Evolutionary conservation across 2,329 filamentous ascomycete species (phyloP), one percentile per base, ranked within the genome.

Genomic region (Fusarium buharicum): DNA sequence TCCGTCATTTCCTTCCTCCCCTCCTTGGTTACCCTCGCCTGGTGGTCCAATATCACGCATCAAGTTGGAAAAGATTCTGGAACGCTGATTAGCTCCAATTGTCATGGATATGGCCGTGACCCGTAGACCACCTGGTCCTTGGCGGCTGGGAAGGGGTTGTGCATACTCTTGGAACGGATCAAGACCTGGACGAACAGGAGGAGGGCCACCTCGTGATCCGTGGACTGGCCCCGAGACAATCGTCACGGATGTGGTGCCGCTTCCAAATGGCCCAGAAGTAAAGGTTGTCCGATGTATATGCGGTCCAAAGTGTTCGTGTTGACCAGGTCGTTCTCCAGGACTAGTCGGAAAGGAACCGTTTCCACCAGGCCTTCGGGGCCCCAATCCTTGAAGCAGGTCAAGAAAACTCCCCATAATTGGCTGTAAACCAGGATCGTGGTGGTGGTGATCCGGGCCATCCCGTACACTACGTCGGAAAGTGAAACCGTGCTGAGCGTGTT

Each of bases 151-250:
- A 57, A 27, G 58, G 66, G 58, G 41, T 36, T 57, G 41, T 59
- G 71, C 79, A 56, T 80, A 85, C 84, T 79, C 72, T 73, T 81
- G 79, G 67, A 85, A 85, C 10, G 76, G 74, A 50, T 82, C 79
- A 24, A 66, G 41, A 45, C 51, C 58, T 36, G 50, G 57, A n/a
- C 61, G 39, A 14, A n/a, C 14, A 7, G 63, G 57, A 27, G 44
- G 36, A 31, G 44, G 56, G 33, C 41, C 64, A 27, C 50, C 31
- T 43, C 51, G 51, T 51, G 48, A 37, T 34, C 55, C 50, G 34
- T 72, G 59, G 8, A 74, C 52, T 22, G 78, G 73, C 14, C 74
- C 76, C 18, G 78, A 78, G 30, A 79, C 77, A 49, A 84, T 80
- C 12, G 82, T 84, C 51, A 84, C 77, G 28, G 78, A 82, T 4